Evolutionary conservation across 2,329 filamentous ascomycete species (phyloP).

Genomic region (Pseudocercospora cruenta): DNA sequence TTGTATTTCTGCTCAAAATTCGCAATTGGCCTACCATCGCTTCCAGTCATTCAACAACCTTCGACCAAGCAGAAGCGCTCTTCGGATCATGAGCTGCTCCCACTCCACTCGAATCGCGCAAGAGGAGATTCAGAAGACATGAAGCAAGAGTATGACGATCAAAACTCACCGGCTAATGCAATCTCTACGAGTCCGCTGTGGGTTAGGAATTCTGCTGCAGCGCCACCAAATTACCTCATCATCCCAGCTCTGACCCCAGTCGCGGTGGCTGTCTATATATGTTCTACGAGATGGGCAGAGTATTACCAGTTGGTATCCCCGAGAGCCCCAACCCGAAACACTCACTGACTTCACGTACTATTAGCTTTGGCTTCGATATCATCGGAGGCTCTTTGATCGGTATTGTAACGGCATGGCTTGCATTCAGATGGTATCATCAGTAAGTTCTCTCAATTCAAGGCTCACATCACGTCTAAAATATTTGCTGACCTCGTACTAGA

Average conservation of each 20-base stretch:
- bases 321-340: neutral
- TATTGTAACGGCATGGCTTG: constrained; percentile 68
- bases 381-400: constrained; percentile 83
- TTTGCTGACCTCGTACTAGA: neutral
- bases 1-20: constrained; percentile 87
- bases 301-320: constrained; percentile 64
- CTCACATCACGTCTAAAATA: neutral
- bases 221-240: constrained; percentile 75
- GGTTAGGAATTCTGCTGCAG: constrained; percentile 69
- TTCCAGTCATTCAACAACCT: constrained; percentile 47
- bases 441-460: neutral
- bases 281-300: constrained; percentile 84
- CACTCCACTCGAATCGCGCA: constrained; percentile 31
- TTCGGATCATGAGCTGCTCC: constrained; percentile 31
- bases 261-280: constrained; percentile 28
- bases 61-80: constrained; percentile 40
- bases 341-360: neutral
- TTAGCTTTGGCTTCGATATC: constrained; percentile 80
- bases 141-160: constrained; percentile 18
- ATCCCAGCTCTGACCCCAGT: constrained; percentile 27
- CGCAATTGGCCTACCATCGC: constrained; percentile 71
- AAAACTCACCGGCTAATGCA: constrained; percentile 24
- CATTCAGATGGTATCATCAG: constrained; percentile 84
- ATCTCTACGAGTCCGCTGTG: constrained; percentile 42
- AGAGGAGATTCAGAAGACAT: constrained; percentile 19